Evolutionary conservation across 768 basidiomycete species (phyloP).

Genomic region (Pleurotus giganteus): DNA sequence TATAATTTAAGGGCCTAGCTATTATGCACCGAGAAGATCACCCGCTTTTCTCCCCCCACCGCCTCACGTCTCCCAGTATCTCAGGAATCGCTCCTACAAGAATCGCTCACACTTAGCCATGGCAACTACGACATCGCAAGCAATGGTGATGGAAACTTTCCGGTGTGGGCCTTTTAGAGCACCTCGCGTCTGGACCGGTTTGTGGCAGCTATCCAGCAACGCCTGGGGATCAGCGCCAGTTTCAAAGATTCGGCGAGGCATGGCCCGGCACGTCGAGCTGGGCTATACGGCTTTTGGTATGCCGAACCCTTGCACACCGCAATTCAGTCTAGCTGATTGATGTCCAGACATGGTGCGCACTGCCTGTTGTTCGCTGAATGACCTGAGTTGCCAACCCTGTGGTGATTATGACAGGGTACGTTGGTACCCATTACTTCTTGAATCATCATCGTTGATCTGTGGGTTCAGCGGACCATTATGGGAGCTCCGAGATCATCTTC

Average conservation of each 20-base stretch:
- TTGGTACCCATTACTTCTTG: constrained; percentile 7
- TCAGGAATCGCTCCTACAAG: neutral
- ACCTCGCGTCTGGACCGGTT: constrained; percentile 72
- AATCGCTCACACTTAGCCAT: neutral
- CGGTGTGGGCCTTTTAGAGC: constrained; percentile 53
- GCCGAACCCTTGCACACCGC: constrained; percentile 8
- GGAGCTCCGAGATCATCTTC: constrained; percentile 77
- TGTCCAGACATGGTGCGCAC: constrained; percentile 36
- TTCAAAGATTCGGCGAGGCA: constrained; percentile 60
- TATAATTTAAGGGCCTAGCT: neutral
- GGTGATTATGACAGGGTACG: constrained; percentile 26
- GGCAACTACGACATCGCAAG: neutral
- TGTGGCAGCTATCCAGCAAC: constrained; percentile 86
- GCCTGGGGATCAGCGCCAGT: constrained; percentile 81
- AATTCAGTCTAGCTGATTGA: constrained; percentile 8
- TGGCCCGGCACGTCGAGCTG: constrained; percentile 58
- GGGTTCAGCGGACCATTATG: constrained; percentile 79
- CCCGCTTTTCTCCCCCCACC: neutral
- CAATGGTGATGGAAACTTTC: constrained; percentile 39
- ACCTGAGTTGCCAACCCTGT: constrained; percentile 1
- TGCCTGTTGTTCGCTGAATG: neutral
- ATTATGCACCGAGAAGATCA: neutral
- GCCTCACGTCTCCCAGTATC: neutral
- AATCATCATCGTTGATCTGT: neutral
- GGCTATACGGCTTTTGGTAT: constrained; percentile 68